These are phyloP conservation scores for Umbellularia californica DNA, from an alignment of 164 flowering plant genomes.

Conservation along the genomic window DNA sequence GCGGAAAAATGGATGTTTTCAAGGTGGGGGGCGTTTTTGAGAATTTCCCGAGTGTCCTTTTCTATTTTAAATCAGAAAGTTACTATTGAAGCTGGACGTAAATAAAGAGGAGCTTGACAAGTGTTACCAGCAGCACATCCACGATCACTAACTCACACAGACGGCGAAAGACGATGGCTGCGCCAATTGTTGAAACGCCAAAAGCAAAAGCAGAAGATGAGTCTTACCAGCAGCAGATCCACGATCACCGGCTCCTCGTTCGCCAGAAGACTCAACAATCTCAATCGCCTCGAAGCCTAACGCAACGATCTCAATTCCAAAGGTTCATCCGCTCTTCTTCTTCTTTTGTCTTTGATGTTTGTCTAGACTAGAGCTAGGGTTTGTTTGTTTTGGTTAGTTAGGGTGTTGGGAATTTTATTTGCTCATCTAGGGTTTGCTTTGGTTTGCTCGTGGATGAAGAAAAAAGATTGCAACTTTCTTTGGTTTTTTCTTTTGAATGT, in stretches of 20 bases:
- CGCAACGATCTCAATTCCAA: conserved; percentile 88
- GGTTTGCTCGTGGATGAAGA: too few species aligned
- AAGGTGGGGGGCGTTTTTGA: too few species aligned
- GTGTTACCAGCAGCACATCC: conserved; percentile 79
- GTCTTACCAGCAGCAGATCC: conserved; percentile 79
- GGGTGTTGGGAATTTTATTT: too few species aligned
- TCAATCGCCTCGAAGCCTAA: conserved; percentile 93
- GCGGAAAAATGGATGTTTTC: too few species aligned
- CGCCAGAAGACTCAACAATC: conserved; percentile 82
- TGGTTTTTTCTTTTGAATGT: too few species aligned
- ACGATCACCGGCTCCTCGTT: conserved; percentile 73
- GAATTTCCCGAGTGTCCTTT: too few species aligned
- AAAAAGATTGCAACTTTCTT: not conserved
- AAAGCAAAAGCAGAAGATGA: conserved; percentile 13
- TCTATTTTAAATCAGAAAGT: too few species aligned
- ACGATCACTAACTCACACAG: conserved; percentile 46
- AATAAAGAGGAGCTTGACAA: conserved; percentile 35
- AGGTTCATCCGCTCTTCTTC: conserved; percentile 35
- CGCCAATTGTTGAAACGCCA: too few species aligned
- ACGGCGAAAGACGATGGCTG: conserved; percentile 11
- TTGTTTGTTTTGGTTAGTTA: too few species aligned
- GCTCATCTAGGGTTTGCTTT: not conserved
- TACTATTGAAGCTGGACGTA: too few species aligned
- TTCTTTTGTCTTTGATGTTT: not conserved
- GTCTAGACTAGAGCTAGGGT: too few species aligned